Evolutionary conservation across 176 grass and related monocot genomes (phyloP).

Genomic region (Musa schizocarpa): DNA sequence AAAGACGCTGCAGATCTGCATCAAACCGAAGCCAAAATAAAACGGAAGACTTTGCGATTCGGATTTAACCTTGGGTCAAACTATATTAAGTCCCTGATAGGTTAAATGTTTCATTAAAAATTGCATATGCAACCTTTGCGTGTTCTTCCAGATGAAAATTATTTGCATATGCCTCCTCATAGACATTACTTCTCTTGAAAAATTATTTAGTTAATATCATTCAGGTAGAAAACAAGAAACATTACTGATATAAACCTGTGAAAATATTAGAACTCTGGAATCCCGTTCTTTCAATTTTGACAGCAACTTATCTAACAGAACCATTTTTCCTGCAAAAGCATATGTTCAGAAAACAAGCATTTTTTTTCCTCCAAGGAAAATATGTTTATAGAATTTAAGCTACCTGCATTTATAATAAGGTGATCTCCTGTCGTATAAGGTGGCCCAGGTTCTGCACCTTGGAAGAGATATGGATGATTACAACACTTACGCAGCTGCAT

Average conservation of each 20-base stretch:
- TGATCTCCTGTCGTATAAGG: slow-evolving; percentile 76
- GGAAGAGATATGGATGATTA: slow-evolving; percentile 82
- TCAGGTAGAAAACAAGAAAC: neutral
- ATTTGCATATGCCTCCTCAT: no score
- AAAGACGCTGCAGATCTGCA: no score
- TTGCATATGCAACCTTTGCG: no score
- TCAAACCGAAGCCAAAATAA: no score
- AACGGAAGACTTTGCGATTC: no score
- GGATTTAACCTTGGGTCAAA: no score
- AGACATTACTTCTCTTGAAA: neutral
- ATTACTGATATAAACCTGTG: slow-evolving; percentile 32
- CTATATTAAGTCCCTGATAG: neutral
- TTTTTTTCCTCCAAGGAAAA: neutral
- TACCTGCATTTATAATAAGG: slow-evolving; percentile 74
- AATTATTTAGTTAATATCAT: neutral
- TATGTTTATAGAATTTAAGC: neutral
- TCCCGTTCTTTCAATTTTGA: slow-evolving; percentile 68
- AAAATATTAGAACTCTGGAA: slow-evolving; percentile 74
- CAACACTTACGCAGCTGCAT: slow-evolving; percentile 82
- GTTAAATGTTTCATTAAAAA: neutral
- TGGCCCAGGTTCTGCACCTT: slow-evolving; percentile 70
- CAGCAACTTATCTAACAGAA: slow-evolving; percentile 64
- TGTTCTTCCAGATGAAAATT: no score
- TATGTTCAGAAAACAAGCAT: neutral
- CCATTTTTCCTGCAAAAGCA: slow-evolving; percentile 64